These are phyloP conservation scores for Canavalia gladiata DNA, from an alignment of 306 rosid genomes.

Conservation along the genomic window DNA sequence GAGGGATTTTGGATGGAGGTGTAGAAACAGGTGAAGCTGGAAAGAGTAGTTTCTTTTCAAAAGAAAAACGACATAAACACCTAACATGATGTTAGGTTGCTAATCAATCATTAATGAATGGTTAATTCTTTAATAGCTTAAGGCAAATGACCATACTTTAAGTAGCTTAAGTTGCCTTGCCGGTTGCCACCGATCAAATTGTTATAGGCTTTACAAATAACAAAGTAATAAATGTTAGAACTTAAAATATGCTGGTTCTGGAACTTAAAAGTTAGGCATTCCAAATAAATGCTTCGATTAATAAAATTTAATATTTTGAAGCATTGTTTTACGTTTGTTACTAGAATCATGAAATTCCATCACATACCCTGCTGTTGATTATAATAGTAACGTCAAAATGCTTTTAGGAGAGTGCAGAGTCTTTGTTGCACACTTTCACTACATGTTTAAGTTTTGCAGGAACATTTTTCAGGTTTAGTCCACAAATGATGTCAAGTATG, in stretches of 20 bases:
- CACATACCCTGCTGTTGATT: too few species aligned
- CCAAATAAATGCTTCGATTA: not conserved
- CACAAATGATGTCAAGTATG: not conserved
- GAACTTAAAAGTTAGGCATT: not conserved
- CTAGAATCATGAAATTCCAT: too few species aligned
- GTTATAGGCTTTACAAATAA: constrained; percentile 9
- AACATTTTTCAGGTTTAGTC: not conserved
- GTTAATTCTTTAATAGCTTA: not conserved
- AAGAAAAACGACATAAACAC: constrained; percentile 5
- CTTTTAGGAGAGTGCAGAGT: not conserved
- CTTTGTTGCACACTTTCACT: not conserved
- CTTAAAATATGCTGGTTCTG: not conserved
- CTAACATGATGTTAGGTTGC: constrained; percentile 15
- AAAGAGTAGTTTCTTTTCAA: not conserved
- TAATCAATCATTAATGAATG: constrained; percentile 25
- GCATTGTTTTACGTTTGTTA: too few species aligned
- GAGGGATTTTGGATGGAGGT: constrained; percentile 34
- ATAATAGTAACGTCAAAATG: not conserved
- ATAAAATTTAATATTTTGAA: not conserved
- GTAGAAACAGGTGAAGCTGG: constrained; percentile 41
- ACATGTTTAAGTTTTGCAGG: not conserved
- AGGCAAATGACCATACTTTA: too few species aligned
- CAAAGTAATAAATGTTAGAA: not conserved
- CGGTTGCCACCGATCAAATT: not conserved
- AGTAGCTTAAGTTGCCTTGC: not conserved